Evolutionary conservation across 371 early-diverging fungal genomes (phyloP).

Genomic region (Mortierella polycephala): DNA sequence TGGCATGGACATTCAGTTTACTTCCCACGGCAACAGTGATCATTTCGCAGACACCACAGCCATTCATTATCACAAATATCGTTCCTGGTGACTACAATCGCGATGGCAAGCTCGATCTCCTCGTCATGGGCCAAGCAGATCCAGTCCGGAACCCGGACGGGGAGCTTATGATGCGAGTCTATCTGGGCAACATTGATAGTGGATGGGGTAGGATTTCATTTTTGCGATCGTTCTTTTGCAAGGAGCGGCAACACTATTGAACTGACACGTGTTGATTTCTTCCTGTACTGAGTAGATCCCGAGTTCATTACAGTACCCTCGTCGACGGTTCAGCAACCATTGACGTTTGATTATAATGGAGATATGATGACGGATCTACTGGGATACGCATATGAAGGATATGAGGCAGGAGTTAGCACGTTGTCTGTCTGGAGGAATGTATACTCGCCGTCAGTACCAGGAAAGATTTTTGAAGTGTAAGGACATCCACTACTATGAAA

Average conservation of each 20-base stretch:
- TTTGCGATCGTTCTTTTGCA: background rate
- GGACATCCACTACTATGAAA: background rate
- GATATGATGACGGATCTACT: slow-evolving; percentile 82
- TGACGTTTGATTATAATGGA: slow-evolving; percentile 84
- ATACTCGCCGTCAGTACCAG: slow-evolving; percentile 26
- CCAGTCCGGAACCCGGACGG: slow-evolving; percentile 49
- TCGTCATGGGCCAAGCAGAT: slow-evolving; percentile 74
- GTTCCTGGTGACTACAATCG: slow-evolving; percentile 88
- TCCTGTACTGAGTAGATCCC: slow-evolving; percentile 45
- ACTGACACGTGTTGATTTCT: background rate
- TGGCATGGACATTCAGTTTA: slow-evolving; percentile 21
- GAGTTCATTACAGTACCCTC: slow-evolving; percentile 62
- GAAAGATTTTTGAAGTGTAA: slow-evolving; percentile 53
- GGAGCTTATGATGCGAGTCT: slow-evolving; percentile 75
- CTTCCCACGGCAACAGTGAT: slow-evolving; percentile 28
- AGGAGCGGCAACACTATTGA: background rate
- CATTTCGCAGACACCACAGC: slow-evolving; percentile 37
- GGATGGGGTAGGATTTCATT: slow-evolving; percentile 63
- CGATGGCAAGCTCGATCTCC: slow-evolving; percentile 87
- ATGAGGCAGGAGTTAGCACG: slow-evolving; percentile 37
- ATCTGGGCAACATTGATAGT: slow-evolving; percentile 74
- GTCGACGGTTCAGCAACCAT: slow-evolving; percentile 74
- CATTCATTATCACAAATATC: slow-evolving; percentile 75
- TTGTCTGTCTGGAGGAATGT: slow-evolving; percentile 70
- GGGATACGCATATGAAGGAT: slow-evolving; percentile 68